Evolutionary conservation across 2,329 filamentous ascomycete species (phyloP), one percentile per base, ranked within the genome.

Genomic region (Mollisiaceae sp.): DNA sequence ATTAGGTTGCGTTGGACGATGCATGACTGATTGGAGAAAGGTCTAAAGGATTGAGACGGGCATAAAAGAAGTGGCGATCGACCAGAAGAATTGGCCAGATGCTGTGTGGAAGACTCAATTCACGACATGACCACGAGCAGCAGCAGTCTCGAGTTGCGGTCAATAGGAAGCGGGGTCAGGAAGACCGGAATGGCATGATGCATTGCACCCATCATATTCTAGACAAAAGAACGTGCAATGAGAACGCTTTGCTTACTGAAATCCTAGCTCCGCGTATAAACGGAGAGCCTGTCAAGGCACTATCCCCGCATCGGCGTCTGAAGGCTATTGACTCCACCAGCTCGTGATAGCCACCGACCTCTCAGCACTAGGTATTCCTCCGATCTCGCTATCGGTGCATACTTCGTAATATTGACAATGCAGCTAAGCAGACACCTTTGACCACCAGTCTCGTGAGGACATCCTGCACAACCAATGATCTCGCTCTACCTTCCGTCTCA

Each of bases 21-120:
- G 93, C 71, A 97, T 99, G 94, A 95, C 93, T 50, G 95, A 99
- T 83, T 92, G 94, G 82, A 89, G 95, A 76, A 95, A 91, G 74
- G 94, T 96, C 73, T 97, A 82, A 82, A 67, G 58, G 24, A 36
- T 22, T 38, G 12, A 35, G 27, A n/a, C 35, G 27, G 22, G 24
- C 58, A 36, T 50, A 11, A 22, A 27, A 14, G 41, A 58, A 32
- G 60, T n/a, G 43, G 14, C 11, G 24, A 20, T 18, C 3, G 39
- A 4, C 22, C 32, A 20, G 32, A n/a, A 4, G 9, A 47, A 18
- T 20, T 41, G 22, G 18, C n/a, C 2, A 15, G 57, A 32, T 32
- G 27, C 15, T 32, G 50, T 24, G 6, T 15, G 24, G 24, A 35
- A 27, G 18, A 14, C 15, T 54, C 50, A 18, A 54, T 12, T 54